These are phyloP conservation scores for Phytophthora nicotianae DNA, from an alignment of 352 stramenopile genomes.

Conservation along the genomic window DNA sequence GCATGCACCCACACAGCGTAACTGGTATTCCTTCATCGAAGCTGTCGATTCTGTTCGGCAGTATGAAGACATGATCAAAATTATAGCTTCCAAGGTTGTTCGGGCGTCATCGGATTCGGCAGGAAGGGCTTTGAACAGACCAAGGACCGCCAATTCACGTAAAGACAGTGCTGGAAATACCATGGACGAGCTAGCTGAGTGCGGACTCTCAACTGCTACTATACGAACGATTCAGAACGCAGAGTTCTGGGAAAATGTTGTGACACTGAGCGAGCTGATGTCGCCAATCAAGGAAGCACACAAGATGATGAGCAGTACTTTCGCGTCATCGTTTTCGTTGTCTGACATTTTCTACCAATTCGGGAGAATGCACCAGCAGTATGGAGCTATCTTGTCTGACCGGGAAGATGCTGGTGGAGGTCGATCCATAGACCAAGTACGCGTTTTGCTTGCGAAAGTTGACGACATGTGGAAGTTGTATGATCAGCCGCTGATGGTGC, in stretches of 20 bases:
- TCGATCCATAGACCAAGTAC: constrained; percentile 57
- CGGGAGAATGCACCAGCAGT: constrained; percentile 82
- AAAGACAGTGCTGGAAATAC: constrained; percentile 56
- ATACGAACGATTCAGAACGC: constrained; percentile 65
- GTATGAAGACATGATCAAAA: constrained; percentile 87
- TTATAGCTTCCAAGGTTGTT: constrained; percentile 66
- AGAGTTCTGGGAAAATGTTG: constrained; percentile 78
- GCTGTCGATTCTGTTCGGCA: constrained; percentile 79
- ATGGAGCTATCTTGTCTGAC: constrained; percentile 66
- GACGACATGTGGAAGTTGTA: constrained; percentile 81
- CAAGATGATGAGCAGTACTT: constrained; percentile 59
- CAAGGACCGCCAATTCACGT: constrained; percentile 20
- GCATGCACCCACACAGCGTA: constrained; percentile 43
- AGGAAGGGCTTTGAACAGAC: neutral
- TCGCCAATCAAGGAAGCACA: constrained; percentile 80
- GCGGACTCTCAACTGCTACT: constrained; percentile 39
- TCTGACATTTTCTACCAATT: constrained; percentile 81
- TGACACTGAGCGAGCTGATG: constrained; percentile 78
- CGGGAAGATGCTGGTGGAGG: constrained; percentile 63
- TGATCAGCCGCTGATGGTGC: constrained; percentile 70
- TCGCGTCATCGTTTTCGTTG: constrained; percentile 49
- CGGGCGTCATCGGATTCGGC: constrained; percentile 29
- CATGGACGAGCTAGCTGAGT: constrained; percentile 52
- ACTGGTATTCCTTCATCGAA: constrained; percentile 85
- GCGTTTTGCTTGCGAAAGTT: constrained; percentile 61